Percentiles rank a stretch among this genome's conserved stretches.
phyloP scores from a whole-genome alignment of 495 filamentous ascomycete species.

The Staphylotrichum longicolle region DNA sequence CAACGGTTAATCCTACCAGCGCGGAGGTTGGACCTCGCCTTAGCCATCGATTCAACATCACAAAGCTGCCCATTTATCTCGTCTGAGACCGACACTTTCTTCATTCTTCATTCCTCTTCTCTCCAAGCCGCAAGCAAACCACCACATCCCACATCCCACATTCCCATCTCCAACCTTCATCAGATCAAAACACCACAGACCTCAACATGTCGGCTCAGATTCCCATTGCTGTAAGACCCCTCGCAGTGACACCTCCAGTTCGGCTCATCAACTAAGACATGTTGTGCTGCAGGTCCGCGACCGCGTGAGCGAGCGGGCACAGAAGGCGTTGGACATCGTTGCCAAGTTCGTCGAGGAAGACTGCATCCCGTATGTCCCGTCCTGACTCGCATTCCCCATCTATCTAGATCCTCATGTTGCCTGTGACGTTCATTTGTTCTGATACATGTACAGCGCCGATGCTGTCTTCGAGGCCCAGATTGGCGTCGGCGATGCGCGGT shows the following conservation, averaged over 20 bases:
- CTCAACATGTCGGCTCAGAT: conserved; percentile 62
- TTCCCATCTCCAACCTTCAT: background rate
- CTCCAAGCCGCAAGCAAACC: background rate
- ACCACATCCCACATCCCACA: background rate
- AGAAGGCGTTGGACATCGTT: conserved; percentile 66
- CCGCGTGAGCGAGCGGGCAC: conserved; percentile 76
- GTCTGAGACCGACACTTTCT: background rate
- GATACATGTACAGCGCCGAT: conserved; percentile 56
- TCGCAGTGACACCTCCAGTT: background rate
- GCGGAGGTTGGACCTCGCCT: background rate
- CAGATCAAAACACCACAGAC: background rate
- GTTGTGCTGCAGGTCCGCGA: conserved; percentile 42
- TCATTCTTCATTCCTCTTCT: too few relatives aligned
- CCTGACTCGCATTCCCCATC: conserved; percentile 4
- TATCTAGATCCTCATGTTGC: background rate
- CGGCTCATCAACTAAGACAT: conserved; percentile 30
- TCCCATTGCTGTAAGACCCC: conserved; percentile 60
- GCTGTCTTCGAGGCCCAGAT: conserved; percentile 74
- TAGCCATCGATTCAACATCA: conserved; percentile 16
- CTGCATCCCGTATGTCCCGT: conserved; percentile 65
- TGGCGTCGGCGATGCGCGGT: conserved; percentile 67
- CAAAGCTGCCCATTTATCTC: background rate
- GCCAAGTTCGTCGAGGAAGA: conserved; percentile 97
- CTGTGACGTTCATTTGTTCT: conserved; percentile 7
- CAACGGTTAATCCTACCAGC: conserved; percentile 14